Conservation (phyloP, 2,329 filamentous ascomycete species). For the Chaetothyriales sp. region DNA sequence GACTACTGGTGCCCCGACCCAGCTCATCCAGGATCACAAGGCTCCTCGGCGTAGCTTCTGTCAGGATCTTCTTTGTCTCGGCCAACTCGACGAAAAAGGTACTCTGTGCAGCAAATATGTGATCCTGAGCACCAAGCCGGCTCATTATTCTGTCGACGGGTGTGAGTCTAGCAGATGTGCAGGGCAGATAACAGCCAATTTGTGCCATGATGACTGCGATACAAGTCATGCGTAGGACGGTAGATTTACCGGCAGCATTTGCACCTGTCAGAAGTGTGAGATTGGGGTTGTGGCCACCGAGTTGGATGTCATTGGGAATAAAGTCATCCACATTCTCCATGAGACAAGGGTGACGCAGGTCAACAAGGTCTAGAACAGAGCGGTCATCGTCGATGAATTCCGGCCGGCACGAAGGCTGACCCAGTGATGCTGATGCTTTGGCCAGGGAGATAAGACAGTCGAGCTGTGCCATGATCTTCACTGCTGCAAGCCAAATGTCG, state of each 20-base stretch:
- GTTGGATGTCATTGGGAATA: constrained; percentile 82
- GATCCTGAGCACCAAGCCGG: constrained; percentile 90
- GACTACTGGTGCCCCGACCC: constrained; percentile 83
- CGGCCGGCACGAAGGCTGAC: constrained; percentile 76
- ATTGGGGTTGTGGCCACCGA: constrained; percentile 67
- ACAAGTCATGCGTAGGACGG: constrained; percentile 90
- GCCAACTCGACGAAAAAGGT: constrained; percentile 97
- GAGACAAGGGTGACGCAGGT: constrained; percentile 91
- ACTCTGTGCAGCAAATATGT: constrained; percentile 93
- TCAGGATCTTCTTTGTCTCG: constrained; percentile 94
- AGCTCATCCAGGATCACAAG: constrained; percentile 95
- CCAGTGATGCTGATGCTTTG: constrained; percentile 69
- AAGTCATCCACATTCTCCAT: constrained; percentile 78
- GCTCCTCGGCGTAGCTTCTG: constrained; percentile 82
- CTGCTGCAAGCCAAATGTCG: constrained; percentile 69
- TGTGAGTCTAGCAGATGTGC: constrained; percentile 64
- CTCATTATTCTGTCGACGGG: constrained; percentile 98
- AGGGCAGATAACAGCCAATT: constrained; percentile 84
- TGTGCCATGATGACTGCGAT: constrained; percentile 95
- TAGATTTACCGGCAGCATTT: constrained; percentile 95
- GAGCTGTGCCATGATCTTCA: constrained; percentile 77
- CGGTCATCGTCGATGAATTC: constrained; percentile 73
- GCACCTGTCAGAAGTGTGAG: constrained; percentile 88
- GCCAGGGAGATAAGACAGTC: constrained; percentile 91
- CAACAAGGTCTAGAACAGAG: constrained; percentile 78